Evolutionary conservation across 148 eudicot genomes (phyloP), one percentile per base, ranked within the genome.

Genomic region (Vaccinium macrocarpon): DNA sequence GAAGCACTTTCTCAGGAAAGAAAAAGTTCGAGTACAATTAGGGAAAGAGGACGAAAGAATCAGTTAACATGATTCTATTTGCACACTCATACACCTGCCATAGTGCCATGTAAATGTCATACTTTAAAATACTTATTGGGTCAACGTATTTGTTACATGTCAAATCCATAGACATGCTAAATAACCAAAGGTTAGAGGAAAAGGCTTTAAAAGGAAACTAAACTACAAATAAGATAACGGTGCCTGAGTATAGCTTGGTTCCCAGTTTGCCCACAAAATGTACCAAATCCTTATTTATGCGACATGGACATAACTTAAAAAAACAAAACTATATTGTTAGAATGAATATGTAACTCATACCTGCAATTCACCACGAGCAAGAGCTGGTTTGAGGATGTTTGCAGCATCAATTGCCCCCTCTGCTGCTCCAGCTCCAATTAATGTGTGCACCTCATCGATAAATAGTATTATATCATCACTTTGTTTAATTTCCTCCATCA

Each of bases 371-470:
- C 98, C 98, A 80, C 98, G 91, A 35, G 98, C 97, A 82, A 95
- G 94, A 79, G 98, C 98, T 78, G 98, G 98, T 87, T 95, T 95
- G 83, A 95, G 84, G 71, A 95, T 94, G 87, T 95, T 95, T 64
- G 98, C 98, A 83, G 98, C 98, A 90, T 95, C 98, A 81, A 95
- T 93, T n/a, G 95, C 96, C 29, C 98, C 98, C 88, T 95, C 98
- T 57, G 97, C 98, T 38, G 97, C 96, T 84, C 98, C 98, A 5
- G 96, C 98, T 57, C 98, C 96, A 84, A 95, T 93, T 86, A 94
- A 85, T 74, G 98, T 95, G 87, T 95, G 98, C 59, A 95, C 96
- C 91, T 95, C 98, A 87, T 95, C 98, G 80, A 95, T 93, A 83
- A 94, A 95, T 32, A 95, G 86, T 76, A 95, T 94, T 9, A 95